Conservation (phyloP, 2,329 filamentous ascomycete genomes). For the Diaporthe caulivora region DNA sequence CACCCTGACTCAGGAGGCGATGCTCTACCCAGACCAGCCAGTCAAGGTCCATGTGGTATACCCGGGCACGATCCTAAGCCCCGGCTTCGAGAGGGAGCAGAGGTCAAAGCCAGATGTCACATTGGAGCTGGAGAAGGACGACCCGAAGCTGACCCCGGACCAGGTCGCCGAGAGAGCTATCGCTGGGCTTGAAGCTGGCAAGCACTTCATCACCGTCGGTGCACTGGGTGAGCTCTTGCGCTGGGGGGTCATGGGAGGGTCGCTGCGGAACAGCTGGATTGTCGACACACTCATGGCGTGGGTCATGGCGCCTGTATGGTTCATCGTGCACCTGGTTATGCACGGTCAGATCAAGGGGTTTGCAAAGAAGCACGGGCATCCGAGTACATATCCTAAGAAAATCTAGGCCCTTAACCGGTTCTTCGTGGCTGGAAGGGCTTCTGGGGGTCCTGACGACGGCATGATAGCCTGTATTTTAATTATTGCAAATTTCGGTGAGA, state of each 20-base stretch:
- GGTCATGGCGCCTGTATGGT: constrained; percentile 66
- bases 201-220: constrained; percentile 83
- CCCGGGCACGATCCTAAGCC: constrained; percentile 84
- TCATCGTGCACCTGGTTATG: constrained; percentile 68
- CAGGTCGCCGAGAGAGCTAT: constrained; percentile 80
- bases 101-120: constrained; percentile 84
- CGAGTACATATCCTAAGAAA: constrained; percentile 60
- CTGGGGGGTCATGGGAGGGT: constrained; percentile 67
- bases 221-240: constrained; percentile 80
- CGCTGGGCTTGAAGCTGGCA: constrained; percentile 80
- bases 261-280: constrained; percentile 69
- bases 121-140: constrained; percentile 82
- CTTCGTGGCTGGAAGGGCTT: neutral
- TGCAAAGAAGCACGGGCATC: constrained; percentile 70
- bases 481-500: neutral
- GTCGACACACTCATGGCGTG: constrained; percentile 69
- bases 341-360: constrained; percentile 69
- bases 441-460: neutral
- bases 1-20: constrained; percentile 83
- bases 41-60: constrained; percentile 86
- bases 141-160: constrained; percentile 82
- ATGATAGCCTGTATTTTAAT: too few species aligned
- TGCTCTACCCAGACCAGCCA: constrained; percentile 80
- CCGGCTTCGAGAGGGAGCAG: constrained; percentile 83
- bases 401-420: neutral